Conservation (phyloP, 1,139 yeast species). For the Candida sanyaensis region DNA sequence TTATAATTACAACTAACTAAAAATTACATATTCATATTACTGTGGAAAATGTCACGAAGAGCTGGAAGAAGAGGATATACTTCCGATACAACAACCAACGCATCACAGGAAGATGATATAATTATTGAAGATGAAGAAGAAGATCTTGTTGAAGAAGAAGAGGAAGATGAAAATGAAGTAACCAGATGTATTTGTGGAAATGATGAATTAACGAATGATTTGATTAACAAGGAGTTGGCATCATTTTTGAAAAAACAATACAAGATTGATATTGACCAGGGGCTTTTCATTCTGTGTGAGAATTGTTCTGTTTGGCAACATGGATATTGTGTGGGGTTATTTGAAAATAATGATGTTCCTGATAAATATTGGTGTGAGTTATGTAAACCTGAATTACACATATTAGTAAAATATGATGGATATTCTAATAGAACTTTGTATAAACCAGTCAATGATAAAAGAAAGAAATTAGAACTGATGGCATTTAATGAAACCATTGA, state of each 20-base stretch:
- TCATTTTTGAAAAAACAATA: conserved; percentile 49
- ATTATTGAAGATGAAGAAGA: conserved; percentile 13
- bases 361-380: conserved; percentile 92
- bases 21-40: no score
- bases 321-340: conserved; percentile 89
- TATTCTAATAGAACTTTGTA: conserved; percentile 36
- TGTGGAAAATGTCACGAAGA: conserved; percentile 27
- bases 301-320: conserved; percentile 96
- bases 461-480: conserved; percentile 45
- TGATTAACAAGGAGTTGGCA: conserved; percentile 41
- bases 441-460: conserved; percentile 47
- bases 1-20: no score
- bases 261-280: conserved; percentile 71
- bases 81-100: conserved; percentile 1
- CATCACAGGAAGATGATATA: conserved; percentile 6
- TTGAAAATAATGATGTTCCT: conserved; percentile 73
- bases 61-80: conserved; percentile 23
- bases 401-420: conserved; percentile 38
- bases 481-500: conserved; percentile 2
- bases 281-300: conserved; percentile 87
- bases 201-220: conserved; percentile 56
- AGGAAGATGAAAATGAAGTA: conserved; percentile 63
- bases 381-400: conserved; percentile 83
- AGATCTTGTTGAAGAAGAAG: conserved; percentile 29
- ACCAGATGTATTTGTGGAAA: conserved; percentile 90